Conservation (phyloP, 371 early-diverging fungal species). For the Sporodiniella umbellata region DNA sequence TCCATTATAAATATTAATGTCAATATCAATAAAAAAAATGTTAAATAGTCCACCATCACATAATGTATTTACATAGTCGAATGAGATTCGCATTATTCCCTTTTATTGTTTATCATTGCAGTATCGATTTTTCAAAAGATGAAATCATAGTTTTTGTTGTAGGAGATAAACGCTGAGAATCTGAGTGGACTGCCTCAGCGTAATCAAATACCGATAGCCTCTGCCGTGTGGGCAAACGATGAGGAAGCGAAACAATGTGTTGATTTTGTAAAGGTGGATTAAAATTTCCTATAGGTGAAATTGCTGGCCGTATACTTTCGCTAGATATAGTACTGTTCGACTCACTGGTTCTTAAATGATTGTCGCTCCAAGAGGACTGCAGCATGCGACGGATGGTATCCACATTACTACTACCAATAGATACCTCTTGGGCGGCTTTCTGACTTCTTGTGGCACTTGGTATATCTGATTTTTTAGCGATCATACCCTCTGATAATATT, state of each 20-base stretch:
- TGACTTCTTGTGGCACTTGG: slow-evolving; percentile 3
- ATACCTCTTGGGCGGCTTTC: neutral
- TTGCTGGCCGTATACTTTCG: slow-evolving; percentile 8
- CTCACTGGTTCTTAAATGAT: slow-evolving; percentile 20
- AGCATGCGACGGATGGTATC: slow-evolving; percentile 34
- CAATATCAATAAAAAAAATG: neutral
- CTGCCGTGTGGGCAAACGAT: slow-evolving; percentile 7
- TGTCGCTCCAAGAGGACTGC: slow-evolving; percentile 35
- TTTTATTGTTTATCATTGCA: no score
- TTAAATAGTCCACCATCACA: neutral
- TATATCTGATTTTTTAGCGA: neutral
- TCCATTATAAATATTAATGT: neutral
- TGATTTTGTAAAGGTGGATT: slow-evolving; percentile 32
- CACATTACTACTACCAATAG: slow-evolving; percentile 15
- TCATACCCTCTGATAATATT: no score
- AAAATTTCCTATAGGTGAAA: slow-evolving; percentile 23
- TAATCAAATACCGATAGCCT: slow-evolving; percentile 28
- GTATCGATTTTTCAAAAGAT: slow-evolving; percentile 17
- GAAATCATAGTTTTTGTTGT: slow-evolving; percentile 44
- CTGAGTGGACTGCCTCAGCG: slow-evolving; percentile 24
- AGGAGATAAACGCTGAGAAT: slow-evolving; percentile 39
- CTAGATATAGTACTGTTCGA: slow-evolving; percentile 20
- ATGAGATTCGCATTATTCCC: neutral
- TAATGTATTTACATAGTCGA: neutral
- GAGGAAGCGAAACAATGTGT: slow-evolving; percentile 22